phyloP scores from a whole-genome alignment of 1,284 basidiomycete species.

The Ganoderma lingzhi region DNA sequence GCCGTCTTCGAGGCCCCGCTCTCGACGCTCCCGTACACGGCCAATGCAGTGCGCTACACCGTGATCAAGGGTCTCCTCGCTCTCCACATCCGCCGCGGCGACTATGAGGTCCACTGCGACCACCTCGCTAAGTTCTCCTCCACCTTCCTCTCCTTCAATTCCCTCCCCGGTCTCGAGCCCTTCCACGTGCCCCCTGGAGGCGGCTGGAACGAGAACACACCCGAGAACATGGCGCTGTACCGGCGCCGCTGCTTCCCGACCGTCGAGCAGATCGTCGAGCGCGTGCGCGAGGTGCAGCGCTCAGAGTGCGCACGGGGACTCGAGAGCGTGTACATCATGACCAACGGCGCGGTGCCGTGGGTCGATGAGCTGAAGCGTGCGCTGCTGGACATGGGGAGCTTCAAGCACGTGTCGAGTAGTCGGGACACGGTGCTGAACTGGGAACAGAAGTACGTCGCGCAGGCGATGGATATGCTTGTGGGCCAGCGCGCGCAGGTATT shows the following conservation, averaged over 20 bases:
- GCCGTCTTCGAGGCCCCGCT: conserved; percentile 23
- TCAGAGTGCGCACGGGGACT: conserved; percentile 40
- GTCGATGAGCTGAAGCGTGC: conserved; percentile 51
- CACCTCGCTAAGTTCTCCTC: conserved; percentile 52
- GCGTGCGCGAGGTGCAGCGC: conserved; percentile 48
- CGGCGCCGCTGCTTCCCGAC: conserved; percentile 56
- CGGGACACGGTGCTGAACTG: conserved; percentile 46
- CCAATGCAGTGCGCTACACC: conserved; percentile 34
- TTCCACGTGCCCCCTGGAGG: conserved; percentile 36
- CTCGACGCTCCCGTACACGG: conserved; percentile 24
- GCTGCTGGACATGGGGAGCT: conserved; percentile 38
- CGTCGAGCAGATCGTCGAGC: conserved; percentile 51
- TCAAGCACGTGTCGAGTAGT: conserved; percentile 42
- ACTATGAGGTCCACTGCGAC: conserved; percentile 61
- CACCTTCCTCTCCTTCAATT: conserved; percentile 51
- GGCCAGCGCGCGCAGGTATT: conserved; percentile 54
- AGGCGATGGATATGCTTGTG: conserved; percentile 55
- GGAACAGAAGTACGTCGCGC: conserved; percentile 50
- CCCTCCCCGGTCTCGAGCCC: conserved; percentile 47
- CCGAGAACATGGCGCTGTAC: conserved; percentile 43
- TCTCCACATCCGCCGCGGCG: conserved; percentile 69
- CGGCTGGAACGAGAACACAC: conserved; percentile 37
- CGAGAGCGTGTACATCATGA: conserved; percentile 60
- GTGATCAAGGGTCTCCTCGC: conserved; percentile 55
- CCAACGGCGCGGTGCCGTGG: conserved; percentile 56